phyloP scores from a whole-genome alignment of 2,329 filamentous ascomycete genomes.

The Cadophora malorum region DNA sequence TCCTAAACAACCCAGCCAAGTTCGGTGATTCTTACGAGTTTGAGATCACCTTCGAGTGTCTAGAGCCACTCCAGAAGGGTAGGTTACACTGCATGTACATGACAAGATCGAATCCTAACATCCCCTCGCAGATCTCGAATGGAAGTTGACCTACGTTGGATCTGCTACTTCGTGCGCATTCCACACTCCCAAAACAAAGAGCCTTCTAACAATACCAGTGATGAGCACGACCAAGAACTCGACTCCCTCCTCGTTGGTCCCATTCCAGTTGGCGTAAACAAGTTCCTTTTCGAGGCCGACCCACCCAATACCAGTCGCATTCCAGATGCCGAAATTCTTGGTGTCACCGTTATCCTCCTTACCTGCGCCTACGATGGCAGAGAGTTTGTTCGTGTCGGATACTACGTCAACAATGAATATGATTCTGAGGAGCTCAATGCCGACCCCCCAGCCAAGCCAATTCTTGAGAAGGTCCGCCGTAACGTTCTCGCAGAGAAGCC shows the following conservation, averaged over 20 bases:
- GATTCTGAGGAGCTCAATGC: constrained; percentile 87
- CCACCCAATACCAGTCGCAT: constrained; percentile 89
- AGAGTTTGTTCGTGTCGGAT: constrained; percentile 97
- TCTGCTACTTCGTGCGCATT: constrained; percentile 87
- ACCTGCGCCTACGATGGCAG: constrained; percentile 96
- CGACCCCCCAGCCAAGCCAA: constrained; percentile 89
- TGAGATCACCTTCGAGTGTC: constrained; percentile 98
- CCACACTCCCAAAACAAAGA: constrained; percentile 13
- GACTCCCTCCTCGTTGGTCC: constrained; percentile 95
- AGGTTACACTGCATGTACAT: constrained; percentile 37
- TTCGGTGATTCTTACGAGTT: constrained; percentile 95
- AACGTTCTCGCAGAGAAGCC: constrained; percentile 98
- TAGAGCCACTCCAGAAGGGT: constrained; percentile 95
- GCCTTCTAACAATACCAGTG: constrained; percentile 35
- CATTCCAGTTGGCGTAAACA: constrained; percentile 97
- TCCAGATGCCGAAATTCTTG: constrained; percentile 92
- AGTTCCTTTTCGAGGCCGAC: constrained; percentile 97
- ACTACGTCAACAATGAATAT: constrained; percentile 99
- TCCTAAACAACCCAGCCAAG: constrained; percentile 95
- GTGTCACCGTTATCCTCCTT: constrained; percentile 94
- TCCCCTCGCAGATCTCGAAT: constrained; percentile 80
- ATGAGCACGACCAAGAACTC: constrained; percentile 95
- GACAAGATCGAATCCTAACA: constrained; percentile 25
- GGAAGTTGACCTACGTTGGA: constrained; percentile 99
- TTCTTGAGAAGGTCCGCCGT: constrained; percentile 89